Percentiles rank a stretch among this genome's conserved stretches.
These are phyloP conservation scores for Phoma sp. DNA, from an alignment of 2,329 filamentous ascomycete species.

Conservation along the genomic window DNA sequence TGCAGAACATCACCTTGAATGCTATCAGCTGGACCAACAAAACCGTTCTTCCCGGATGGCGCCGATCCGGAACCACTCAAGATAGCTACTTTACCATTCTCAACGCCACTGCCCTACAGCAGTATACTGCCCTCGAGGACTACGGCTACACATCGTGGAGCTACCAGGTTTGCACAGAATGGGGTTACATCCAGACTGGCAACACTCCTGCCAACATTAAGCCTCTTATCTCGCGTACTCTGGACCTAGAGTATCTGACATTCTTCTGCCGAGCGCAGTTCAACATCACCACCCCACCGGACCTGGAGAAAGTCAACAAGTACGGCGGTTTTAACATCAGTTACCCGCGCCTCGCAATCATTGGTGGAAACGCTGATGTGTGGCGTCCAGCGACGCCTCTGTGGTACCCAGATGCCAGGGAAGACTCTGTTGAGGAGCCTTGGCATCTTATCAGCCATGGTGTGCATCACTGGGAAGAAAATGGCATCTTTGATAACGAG, in stretches of 20 bases:
- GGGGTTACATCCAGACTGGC: slow-evolving; percentile 80
- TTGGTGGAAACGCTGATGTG: slow-evolving; percentile 80
- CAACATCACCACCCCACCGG: slow-evolving; percentile 68
- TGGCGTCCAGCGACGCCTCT: slow-evolving; percentile 79
- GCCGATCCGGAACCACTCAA: slow-evolving; percentile 44
- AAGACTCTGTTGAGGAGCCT: slow-evolving; percentile 69
- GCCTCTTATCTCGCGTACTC: slow-evolving; percentile 73
- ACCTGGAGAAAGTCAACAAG: slow-evolving; percentile 73
- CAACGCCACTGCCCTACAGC: slow-evolving; percentile 48
- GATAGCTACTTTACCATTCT: slow-evolving; percentile 60
- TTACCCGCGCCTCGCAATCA: slow-evolving; percentile 75
- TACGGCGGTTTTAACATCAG: slow-evolving; percentile 75
- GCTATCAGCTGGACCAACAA: slow-evolving; percentile 61
- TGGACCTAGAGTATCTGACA: slow-evolving; percentile 68
- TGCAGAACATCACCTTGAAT: slow-evolving; percentile 62
- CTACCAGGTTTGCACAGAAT: slow-evolving; percentile 63
- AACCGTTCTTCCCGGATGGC: slow-evolving; percentile 51
- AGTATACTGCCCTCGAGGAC: slow-evolving; percentile 23
- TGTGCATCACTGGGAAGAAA: slow-evolving; percentile 84
- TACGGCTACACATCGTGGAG: slow-evolving; percentile 54
- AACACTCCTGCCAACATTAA: slow-evolving; percentile 68
- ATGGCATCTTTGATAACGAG: slow-evolving; percentile 68
- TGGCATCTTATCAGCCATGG: slow-evolving; percentile 75
- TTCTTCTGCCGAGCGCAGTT: slow-evolving; percentile 71
- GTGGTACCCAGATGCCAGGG: slow-evolving; percentile 64